Evolutionary conservation across 345 rosid species (phyloP), one percentile per base, ranked within the genome.

Genomic region (Eucalyptus erythrocorys): DNA sequence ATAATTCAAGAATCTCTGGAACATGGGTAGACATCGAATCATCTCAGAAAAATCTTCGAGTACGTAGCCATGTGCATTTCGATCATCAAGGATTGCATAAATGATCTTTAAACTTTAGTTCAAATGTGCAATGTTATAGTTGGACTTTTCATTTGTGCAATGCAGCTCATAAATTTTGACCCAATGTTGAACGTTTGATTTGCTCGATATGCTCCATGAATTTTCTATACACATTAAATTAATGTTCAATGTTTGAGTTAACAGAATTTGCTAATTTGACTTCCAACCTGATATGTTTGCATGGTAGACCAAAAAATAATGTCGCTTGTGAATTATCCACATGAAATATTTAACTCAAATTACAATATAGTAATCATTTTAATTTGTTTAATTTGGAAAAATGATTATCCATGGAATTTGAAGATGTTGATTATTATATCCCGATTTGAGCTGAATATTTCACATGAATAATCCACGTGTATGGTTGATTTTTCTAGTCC

Each of bases 91-190:
- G 27, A 76, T 21, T 40, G 14, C 0, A 3, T 4, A 76, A 21
- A 21, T 14, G 40, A 64, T 30, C 8, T 6, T 10, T 11, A 4
- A 57, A 57, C 3, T 26, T 26, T 57, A 10, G 1, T 11, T 27
- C 68, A 12, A 12, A 27, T 59, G n/a, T 59, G 32, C 2, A 12
- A 59, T 27, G 4, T 27, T 27, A 2, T 0, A 0, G 7, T 27
- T 12, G 1, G 2, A 59, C 34, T 9, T 64, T 64, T n/a, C 3
- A n/a, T 30, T 64, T 64, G 2, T 64, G n/a, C 10, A 3, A 0
- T 14, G 2, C 0, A 6, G 12, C 42, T 17, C 5, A 5, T 21
- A 6, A 37, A 37, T 6, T 76, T 21, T 37, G 5, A 3, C 4
- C 6, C 2, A 21, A 19, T 10, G 24, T 76, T 17, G 80, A 68